Evolutionary conservation across 805 yeast species (phyloP), one percentile per base, ranked within the genome.

Genomic region (Lipomyces anomalus): DNA sequence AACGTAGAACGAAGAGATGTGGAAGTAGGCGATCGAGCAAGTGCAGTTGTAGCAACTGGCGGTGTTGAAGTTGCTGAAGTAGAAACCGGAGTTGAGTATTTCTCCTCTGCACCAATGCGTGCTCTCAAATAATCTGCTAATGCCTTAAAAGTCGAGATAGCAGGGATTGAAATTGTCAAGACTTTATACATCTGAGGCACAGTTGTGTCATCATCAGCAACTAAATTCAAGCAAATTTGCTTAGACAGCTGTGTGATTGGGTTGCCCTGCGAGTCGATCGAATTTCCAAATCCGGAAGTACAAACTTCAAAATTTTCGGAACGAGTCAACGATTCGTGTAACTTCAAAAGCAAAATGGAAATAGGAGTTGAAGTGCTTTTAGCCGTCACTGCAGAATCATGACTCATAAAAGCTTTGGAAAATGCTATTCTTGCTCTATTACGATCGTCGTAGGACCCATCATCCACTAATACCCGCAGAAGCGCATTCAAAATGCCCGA

Each of bases 261-360:
- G 21, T 44, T 40, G n/a, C 44, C 42, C 13, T 33, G 33, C 4
- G 44, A 39, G 11, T 39, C 45, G 38, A 28, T 30, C 17, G 22
- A 44, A 41, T 20, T 50, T 13, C 13, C 48, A 17, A 37, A 38
- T 26, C 22, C 84, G 57, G 77, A 65, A 0, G 76, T 69, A 1
- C 74, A 61, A 16, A 87, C 76, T 34, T 79, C 82, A 61, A 87
- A 84, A 0, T 81, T 68, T 60, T 88, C 96, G 0, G 79, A 70
- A 55, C 95, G 72, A 1, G 85, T 78, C 20, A 87, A 63, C 0
- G 85, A 78, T 45, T 84, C 88, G 50, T 86, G 92, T 16, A 87
- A 65, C 49, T 80, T 77, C 3, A 65, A 63, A 1, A 85, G 73
- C 20, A 85, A 64, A 2, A 68, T 57, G 4, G 65, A 66, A 35